Conservation (phyloP, 2,329 filamentous ascomycete genomes). For the Colletotrichum siamense region DNA sequence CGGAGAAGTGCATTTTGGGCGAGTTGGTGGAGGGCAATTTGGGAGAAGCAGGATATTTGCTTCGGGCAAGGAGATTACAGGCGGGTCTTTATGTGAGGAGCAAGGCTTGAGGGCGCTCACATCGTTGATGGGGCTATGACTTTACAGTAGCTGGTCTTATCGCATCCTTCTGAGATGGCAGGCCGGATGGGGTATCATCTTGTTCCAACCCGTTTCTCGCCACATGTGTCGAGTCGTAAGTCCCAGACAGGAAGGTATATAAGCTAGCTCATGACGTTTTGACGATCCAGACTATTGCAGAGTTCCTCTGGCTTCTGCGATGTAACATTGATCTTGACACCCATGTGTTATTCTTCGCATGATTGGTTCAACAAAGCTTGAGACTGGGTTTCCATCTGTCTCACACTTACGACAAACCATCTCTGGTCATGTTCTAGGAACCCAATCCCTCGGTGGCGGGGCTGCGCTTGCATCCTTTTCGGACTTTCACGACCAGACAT, state of each 20-base stretch:
- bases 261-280: background rate
- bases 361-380: background rate
- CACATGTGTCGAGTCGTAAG: background rate
- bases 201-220: background rate
- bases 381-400: background rate
- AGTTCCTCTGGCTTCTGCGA: background rate
- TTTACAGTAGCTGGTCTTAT: background rate
- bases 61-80: background rate
- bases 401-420: background rate
- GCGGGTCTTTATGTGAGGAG: background rate
- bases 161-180: background rate
- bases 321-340: background rate
- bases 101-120: background rate
- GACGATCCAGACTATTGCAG: background rate
- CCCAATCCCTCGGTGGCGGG: background rate
- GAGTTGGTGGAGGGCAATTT: too few relatives aligned
- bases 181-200: background rate
- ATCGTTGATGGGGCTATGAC: background rate
- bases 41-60: background rate
- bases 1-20: background rate
- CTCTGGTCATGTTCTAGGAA: background rate
- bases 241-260: background rate
- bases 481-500: background rate
- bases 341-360: rapidly evolving
- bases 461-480: background rate